Base-by-base conservation (phyloP, 805 yeast genomes). In the Lipomyces spencermartinsiae region DNA sequence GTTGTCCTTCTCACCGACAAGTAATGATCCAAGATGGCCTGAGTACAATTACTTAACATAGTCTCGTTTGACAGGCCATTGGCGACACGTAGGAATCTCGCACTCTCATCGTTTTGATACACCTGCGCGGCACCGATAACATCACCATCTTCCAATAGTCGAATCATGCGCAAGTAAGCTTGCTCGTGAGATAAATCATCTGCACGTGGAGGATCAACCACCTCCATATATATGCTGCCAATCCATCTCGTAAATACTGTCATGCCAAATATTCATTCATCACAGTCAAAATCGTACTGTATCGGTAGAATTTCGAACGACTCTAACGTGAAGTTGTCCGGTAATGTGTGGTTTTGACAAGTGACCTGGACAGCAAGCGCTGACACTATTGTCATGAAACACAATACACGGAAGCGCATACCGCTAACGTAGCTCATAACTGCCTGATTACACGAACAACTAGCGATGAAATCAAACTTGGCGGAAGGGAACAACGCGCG, bases 311-410 rank as follows among this genome's bases (percentile, higher is more conserved):
- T 39, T 39, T 39, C 46, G 46, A 39, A 39, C 46, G 46, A 39
- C 19, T 39, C 46, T 14, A 39, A 16, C 4, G 19, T 39, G 46
- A 12, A 14, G 46, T 39, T 39, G 12, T 39, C 46, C 5, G 46
- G 46, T 39, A 39, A 14, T n/a, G 46, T 39, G 46, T 39, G 19
- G 46, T 14, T 25, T 39, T 39, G 46, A 39, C 46, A 39, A 39
- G 46, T 39, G 46, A 39, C 46, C 46, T 39, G 46, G 46, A 39
- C 46, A 39, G 46, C 46, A 39, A 39, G 46, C 46, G 46, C 46
- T 39, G 46, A 39, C 46, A 39, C 46, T 39, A 39, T 39, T 39
- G 46, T 39, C 46, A 39, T 16, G 46, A 39, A 39, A 12, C 46
- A 39, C 46, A 39, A 4, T 16, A 39, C 46, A 14, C 19, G 46